Evolutionary conservation across 257 asterid species (phyloP).

Genomic region (Cinchona pubescens): DNA sequence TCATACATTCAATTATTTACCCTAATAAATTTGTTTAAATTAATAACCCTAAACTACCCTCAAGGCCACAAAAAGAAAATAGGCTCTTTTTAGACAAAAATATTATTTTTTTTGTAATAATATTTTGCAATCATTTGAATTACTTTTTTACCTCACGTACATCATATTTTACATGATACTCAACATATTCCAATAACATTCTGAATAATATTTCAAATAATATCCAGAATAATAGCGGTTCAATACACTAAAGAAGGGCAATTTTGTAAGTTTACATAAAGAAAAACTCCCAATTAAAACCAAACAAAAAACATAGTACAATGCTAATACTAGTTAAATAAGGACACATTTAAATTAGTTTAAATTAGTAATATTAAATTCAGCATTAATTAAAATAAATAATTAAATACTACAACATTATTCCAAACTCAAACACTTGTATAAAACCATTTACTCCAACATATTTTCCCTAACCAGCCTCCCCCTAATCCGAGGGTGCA

Average conservation of each 20-base stretch:
- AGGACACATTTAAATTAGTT: neutral
- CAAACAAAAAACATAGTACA: neutral
- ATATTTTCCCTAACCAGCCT: neutral
- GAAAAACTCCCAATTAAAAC: neutral
- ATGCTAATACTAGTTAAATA: neutral
- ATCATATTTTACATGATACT: too few relatives aligned
- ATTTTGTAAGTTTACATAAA: neutral
- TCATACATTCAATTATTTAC: neutral
- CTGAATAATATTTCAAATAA: too few relatives aligned
- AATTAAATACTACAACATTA: neutral
- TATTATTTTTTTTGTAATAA: too few relatives aligned
- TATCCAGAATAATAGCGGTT: too few relatives aligned
- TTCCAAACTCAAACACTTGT: neutral
- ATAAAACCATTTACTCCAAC: slow-evolving; percentile 2
- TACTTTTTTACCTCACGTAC: too few relatives aligned
- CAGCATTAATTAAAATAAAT: neutral
- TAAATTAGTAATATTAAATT: too few relatives aligned
- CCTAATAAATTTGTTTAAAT: neutral
- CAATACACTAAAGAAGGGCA: neutral
- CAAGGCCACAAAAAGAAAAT: too few relatives aligned
- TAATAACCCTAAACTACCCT: neutral
- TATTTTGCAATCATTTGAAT: too few relatives aligned
- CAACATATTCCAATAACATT: too few relatives aligned
- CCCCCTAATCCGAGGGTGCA: neutral
- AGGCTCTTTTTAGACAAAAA: too few relatives aligned